These are phyloP conservation scores for Vaccinium darrowii DNA, from an alignment of 148 eudicot genomes.

Conservation along the genomic window DNA sequence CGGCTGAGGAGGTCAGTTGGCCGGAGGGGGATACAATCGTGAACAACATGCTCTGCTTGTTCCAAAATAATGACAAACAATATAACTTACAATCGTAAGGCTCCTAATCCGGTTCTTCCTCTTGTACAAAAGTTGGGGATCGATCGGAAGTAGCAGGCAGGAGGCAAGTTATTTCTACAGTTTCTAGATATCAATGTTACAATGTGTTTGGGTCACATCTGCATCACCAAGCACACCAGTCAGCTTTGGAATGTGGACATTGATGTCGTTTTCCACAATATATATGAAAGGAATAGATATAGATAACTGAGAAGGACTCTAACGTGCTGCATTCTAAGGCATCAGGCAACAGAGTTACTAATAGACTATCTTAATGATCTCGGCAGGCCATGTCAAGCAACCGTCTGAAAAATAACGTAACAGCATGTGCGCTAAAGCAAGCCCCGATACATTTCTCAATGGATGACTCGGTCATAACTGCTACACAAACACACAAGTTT, in stretches of 20 bases:
- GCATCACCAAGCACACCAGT: background rate
- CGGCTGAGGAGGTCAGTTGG: background rate
- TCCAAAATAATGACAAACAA: background rate
- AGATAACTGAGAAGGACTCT: background rate
- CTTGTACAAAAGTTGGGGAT: background rate
- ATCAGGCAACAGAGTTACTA: background rate
- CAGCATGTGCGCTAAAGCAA: slow-evolving; percentile 56
- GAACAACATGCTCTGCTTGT: slow-evolving; percentile 1
- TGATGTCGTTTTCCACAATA: background rate
- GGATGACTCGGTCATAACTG: slow-evolving; percentile 58
- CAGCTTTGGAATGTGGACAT: background rate
- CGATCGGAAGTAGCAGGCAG: background rate
- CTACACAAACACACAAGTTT: background rate
- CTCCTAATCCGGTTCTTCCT: background rate
- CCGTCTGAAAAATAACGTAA: slow-evolving; percentile 47
- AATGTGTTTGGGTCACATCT: background rate
- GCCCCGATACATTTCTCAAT: slow-evolving; percentile 51
- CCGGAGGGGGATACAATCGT: background rate
- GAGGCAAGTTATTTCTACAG: background rate
- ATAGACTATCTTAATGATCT: background rate
- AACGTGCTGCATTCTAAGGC: background rate
- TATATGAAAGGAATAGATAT: background rate
- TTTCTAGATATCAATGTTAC: background rate
- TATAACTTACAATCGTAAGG: background rate
- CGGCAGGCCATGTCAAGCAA: slow-evolving; percentile 27